These are phyloP conservation scores for Hericium erinaceus DNA, from an alignment of 768 basidiomycete species.

Conservation along the genomic window DNA sequence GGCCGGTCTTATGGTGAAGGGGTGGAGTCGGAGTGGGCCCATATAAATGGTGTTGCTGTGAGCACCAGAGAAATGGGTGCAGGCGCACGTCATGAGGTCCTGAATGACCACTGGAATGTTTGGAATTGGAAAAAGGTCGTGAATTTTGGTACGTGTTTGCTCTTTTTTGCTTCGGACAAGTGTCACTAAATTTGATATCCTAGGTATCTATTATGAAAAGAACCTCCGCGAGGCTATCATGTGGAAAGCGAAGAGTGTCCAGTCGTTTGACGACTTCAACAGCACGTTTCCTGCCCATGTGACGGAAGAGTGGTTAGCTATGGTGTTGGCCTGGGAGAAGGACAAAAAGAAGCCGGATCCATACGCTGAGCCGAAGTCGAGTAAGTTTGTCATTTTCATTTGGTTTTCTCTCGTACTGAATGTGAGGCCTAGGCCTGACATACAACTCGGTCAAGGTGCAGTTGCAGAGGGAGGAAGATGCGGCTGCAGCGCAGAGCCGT, in stretches of 20 bases:
- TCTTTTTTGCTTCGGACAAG: neutral
- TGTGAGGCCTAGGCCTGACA: neutral
- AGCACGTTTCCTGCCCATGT: neutral
- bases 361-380: conserved; percentile 5
- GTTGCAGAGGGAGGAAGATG: conserved; percentile 5
- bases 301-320: neutral
- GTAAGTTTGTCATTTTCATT: conserved; percentile 1
- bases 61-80: conserved; percentile 13
- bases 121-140: conserved; percentile 24
- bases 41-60: conserved; percentile 3
- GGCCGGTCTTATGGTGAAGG: conserved; percentile 19
- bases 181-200: too few species aligned
- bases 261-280: neutral
- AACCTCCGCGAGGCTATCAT: neutral
- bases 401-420: too few species aligned
- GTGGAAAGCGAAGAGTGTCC: neutral
- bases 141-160: conserved; percentile 13
- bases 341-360: conserved; percentile 11
- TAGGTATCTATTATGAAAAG: neutral
- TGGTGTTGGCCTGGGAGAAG: conserved; percentile 5
- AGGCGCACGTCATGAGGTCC: conserved; percentile 4
- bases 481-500: neutral
- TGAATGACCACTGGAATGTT: conserved; percentile 16
- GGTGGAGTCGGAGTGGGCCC: conserved; percentile 16
- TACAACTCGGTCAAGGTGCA: conserved; percentile 6